Evolutionary conservation across 2,329 filamentous ascomycete species (phyloP).

Genomic region (Elsinoe arachidis): DNA sequence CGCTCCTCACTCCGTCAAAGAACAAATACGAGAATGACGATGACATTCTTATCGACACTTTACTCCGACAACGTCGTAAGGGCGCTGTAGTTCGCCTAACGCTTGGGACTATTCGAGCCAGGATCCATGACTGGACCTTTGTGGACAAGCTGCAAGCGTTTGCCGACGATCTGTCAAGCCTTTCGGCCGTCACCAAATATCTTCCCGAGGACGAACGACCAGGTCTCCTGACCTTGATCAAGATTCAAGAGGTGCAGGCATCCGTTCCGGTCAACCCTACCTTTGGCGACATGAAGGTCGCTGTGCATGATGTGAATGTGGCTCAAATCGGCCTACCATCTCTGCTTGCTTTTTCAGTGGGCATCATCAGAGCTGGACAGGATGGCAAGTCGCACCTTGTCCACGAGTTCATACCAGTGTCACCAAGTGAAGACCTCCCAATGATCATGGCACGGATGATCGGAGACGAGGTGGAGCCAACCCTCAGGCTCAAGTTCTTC

Average conservation of each 20-base stretch:
- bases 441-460: constrained; percentile 85
- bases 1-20: constrained; percentile 83
- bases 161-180: constrained; percentile 67
- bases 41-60: constrained; percentile 88
- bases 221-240: constrained; percentile 67
- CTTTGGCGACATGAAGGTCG: constrained; percentile 55
- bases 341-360: constrained; percentile 68
- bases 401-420: constrained; percentile 46
- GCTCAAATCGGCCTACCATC: constrained; percentile 80
- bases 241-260: constrained; percentile 55
- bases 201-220: constrained; percentile 91
- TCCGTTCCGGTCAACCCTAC: constrained; percentile 57
- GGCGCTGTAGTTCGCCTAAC: constrained; percentile 70
- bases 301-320: constrained; percentile 56
- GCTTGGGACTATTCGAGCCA: constrained; percentile 55
- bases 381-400: constrained; percentile 65
- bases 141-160: constrained; percentile 61
- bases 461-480: constrained; percentile 87
- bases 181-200: constrained; percentile 87
- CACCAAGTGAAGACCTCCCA: constrained; percentile 40
- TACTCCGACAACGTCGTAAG: constrained; percentile 77
- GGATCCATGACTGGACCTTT: constrained; percentile 54
- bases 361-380: constrained; percentile 51
- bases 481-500: constrained; percentile 77
- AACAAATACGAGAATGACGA: constrained; percentile 83